Base-by-base conservation (phyloP, 768 basidiomycete genomes). In the Amanita molliuscula region DNA sequence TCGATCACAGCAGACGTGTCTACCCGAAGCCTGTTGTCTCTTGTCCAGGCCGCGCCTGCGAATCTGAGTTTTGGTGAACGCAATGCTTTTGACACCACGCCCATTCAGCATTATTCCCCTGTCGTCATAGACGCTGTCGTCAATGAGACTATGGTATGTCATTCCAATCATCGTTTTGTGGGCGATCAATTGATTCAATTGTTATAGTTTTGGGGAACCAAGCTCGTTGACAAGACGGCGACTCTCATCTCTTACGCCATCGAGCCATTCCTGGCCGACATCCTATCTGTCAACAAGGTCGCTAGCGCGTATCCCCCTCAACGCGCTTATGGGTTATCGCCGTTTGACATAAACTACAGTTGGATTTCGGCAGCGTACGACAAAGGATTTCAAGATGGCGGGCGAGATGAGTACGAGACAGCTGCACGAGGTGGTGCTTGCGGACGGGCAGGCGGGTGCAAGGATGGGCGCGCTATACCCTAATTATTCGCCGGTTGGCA, bases 401-500 rank as follows among this genome's bases (percentile, higher is more conserved):
- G 63, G 68, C 15, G 60, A 59, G 15, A 51, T 66, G 28, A 74
- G 70, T 48, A 65, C 69, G 1, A 65, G 57, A 1, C 64, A 64
- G 7, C 65, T 83, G 40, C 62, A 57, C n/a, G 54, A 63, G 25
- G 65, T 71, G 11, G 71, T 70, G 2, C 53, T 67, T 4, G 57
- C 57, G 16, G 62, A 72, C 44, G 74, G 74, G 9, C 71, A 76
- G 58, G 48, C 53, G 6, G 58, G 65, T 40, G 49, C 69, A 20
- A 57, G 53, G 6, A 57, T 63, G n/a, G 71, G 68, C 3, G 56
- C 74, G 3, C 52, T 73, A 44, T 84, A 86, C 58, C 67, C 70
- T 23, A 86, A 87, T 59, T 82, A 84, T 54, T 81, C 81, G 4
- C 62, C 76, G 5, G 62, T 55, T 34, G 72, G 72, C 47, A 81